Percentiles rank a stretch among this genome's conserved stretches.
Evolutionary conservation across 2,329 filamentous ascomycete species (phyloP).

Genomic region (Cordyceps fumosorosea): DNA sequence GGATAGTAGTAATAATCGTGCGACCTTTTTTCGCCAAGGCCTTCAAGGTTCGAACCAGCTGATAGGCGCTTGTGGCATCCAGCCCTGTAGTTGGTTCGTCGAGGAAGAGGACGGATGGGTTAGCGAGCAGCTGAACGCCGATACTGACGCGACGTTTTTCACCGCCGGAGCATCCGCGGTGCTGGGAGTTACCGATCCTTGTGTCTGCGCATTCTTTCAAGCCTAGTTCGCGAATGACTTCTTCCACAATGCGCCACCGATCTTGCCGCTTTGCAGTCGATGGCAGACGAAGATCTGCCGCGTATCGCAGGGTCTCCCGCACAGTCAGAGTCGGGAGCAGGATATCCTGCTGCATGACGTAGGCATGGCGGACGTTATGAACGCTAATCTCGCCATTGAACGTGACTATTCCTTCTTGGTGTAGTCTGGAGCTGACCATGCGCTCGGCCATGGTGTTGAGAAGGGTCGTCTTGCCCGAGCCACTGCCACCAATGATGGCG

Average conservation of each 20-base stretch:
- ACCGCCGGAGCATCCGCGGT: conserved; percentile 71
- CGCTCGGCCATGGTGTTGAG: conserved; percentile 67
- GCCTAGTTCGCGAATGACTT: conserved; percentile 68
- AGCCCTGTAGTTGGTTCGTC: conserved; percentile 76
- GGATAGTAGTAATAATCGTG: conserved; percentile 68
- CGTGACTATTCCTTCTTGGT: conserved; percentile 46
- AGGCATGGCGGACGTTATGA: conserved; percentile 52
- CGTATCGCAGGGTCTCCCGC: conserved; percentile 66
- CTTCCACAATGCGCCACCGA: conserved; percentile 59
- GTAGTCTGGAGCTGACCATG: conserved; percentile 48
- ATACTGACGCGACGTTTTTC: conserved; percentile 73
- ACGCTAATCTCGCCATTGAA: conserved; percentile 56
- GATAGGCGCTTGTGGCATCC: conserved; percentile 70
- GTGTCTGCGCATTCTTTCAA: conserved; percentile 73
- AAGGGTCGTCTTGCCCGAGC: conserved; percentile 66
- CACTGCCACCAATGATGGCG: conserved; percentile 69
- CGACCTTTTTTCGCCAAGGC: conserved; percentile 59
- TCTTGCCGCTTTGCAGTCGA: conserved; percentile 53
- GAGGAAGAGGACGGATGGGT: conserved; percentile 69
- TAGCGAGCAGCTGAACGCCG: conserved; percentile 71
- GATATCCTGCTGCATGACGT: conserved; percentile 73
- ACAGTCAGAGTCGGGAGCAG: conserved; percentile 68
- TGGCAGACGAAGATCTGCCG: conserved; percentile 64
- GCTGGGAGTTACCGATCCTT: conserved; percentile 61
- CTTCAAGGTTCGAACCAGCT: conserved; percentile 65